Percentiles rank a stretch among this genome's conserved stretches.
Evolutionary conservation across 2,329 filamentous ascomycete species (phyloP).

Genomic region (Cryphonectria naterciae): DNA sequence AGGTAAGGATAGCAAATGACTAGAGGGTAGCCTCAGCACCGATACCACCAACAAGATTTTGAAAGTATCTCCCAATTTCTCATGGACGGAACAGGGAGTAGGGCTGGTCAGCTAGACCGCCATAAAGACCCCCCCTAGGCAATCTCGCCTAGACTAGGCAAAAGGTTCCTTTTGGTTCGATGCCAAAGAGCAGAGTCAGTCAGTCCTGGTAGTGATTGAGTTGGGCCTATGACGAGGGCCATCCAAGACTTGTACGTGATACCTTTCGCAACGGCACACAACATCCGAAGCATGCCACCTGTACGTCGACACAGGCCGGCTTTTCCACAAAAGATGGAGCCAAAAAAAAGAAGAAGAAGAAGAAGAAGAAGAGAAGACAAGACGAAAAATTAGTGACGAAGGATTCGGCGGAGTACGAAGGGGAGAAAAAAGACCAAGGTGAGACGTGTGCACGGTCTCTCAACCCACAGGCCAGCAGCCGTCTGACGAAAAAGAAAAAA

Average conservation of each 20-base stretch:
- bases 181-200: background rate
- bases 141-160: background rate
- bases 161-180: no score
- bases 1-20: background rate
- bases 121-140: background rate
- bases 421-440: background rate
- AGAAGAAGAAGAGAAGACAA: background rate
- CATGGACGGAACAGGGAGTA: background rate
- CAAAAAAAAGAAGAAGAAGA: background rate
- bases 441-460: background rate
- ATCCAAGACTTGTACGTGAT: background rate
- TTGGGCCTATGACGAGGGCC: background rate
- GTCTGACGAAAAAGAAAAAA: background rate
- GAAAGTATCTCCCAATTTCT: background rate
- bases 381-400: background rate
- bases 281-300: slow-evolving; percentile 19
- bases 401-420: background rate
- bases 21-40: background rate
- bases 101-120: background rate
- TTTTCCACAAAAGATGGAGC: slow-evolving; percentile 9
- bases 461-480: background rate
- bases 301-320: slow-evolving; percentile 12
- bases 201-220: background rate
- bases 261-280: slow-evolving; percentile 7
- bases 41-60: background rate